phyloP scores from a whole-genome alignment of 2,329 filamentous ascomycete species.

The Fusarium sp. region DNA sequence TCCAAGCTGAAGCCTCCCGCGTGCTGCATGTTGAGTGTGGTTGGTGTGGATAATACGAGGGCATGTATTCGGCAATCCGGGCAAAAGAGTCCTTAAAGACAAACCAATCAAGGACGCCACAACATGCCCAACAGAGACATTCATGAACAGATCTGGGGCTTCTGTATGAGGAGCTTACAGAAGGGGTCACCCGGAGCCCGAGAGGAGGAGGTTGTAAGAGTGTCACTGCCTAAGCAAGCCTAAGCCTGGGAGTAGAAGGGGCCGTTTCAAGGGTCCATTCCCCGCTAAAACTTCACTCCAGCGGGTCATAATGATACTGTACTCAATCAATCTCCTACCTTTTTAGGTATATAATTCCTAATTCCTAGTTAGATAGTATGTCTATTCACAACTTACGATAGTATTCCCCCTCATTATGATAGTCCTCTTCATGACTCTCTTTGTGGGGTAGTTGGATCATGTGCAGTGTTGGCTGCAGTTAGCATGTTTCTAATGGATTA shows the following conservation, averaged over 20 bases:
- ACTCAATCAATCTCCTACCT: not conserved
- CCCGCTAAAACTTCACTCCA: constrained; percentile 22
- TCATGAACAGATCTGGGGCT: constrained; percentile 5
- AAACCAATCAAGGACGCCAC: constrained; percentile 28
- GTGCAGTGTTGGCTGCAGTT: constrained; percentile 20
- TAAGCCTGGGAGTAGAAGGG: not conserved
- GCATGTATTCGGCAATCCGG: constrained; percentile 23
- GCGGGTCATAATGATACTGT: not conserved
- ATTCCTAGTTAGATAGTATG: not conserved
- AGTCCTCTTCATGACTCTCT: constrained; percentile 20
- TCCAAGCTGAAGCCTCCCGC: constrained; percentile 27
- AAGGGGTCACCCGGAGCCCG: constrained; percentile 16
- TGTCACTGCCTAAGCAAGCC: constrained; percentile 5
- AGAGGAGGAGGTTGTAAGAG: not conserved
- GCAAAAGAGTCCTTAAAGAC: constrained; percentile 13
- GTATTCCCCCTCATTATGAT: constrained; percentile 2
- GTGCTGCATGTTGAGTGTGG: constrained; percentile 30
- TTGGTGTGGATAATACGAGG: constrained; percentile 39
- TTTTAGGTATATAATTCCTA: not conserved
- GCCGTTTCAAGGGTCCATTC: constrained; percentile 35
- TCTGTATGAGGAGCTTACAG: constrained; percentile 1
- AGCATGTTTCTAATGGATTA: constrained; percentile 4
- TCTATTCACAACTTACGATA: not conserved
- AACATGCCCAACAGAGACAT: constrained; percentile 8
- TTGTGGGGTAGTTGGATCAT: constrained; percentile 30